A percentile compares a stretch with the other conserved stretches of the same genome.
Evolutionary conservation across 495 filamentous ascomycete genomes (phyloP).

Genomic region (Chaetomium fimeti): DNA sequence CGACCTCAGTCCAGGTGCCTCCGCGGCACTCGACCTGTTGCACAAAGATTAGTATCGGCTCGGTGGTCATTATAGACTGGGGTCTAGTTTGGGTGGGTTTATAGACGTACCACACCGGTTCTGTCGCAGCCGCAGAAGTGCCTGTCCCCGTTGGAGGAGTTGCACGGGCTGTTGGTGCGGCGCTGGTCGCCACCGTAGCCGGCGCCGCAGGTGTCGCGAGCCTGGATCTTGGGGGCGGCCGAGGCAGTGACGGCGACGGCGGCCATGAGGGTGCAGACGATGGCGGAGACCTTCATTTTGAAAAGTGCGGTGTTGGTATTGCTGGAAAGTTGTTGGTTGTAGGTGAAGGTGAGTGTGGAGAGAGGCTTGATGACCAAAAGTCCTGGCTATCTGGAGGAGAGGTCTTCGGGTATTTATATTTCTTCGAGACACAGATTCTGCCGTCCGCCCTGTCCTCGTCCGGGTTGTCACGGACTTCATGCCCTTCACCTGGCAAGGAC

Average conservation of each 20-base stretch:
- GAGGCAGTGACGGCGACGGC: slow-evolving; percentile 15
- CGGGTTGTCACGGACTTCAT: too few relatives aligned
- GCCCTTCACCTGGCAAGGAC: too few relatives aligned
- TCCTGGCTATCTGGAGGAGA: not conserved
- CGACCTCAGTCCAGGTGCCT: slow-evolving; percentile 18
- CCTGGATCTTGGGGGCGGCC: slow-evolving; percentile 15
- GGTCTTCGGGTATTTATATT: not conserved
- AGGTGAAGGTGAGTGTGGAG: not conserved
- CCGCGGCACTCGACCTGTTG: slow-evolving; percentile 16
- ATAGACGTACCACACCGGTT: slow-evolving; percentile 16
- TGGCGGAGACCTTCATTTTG: slow-evolving; percentile 21
- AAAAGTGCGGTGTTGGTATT: slow-evolving; percentile 8
- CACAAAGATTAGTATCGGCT: not conserved
- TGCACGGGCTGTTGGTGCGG: slow-evolving; percentile 21
- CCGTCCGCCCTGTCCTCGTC: too few relatives aligned
- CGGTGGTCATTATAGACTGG: not conserved
- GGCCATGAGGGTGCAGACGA: slow-evolving; percentile 17
- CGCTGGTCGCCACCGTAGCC: slow-evolving; percentile 20
- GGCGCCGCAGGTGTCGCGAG: slow-evolving; percentile 18
- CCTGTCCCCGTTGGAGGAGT: slow-evolving; percentile 19
- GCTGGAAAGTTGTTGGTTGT: not conserved
- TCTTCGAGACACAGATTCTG: not conserved
- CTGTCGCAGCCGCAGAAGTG: slow-evolving; percentile 22
- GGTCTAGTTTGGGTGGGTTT: not conserved
- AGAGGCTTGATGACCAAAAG: not conserved